Percentiles rank a stretch among this genome's conserved stretches.
Conservation (phyloP, 768 basidiomycete species). For the Cystobasidiopsis lactophilus region DNA sequence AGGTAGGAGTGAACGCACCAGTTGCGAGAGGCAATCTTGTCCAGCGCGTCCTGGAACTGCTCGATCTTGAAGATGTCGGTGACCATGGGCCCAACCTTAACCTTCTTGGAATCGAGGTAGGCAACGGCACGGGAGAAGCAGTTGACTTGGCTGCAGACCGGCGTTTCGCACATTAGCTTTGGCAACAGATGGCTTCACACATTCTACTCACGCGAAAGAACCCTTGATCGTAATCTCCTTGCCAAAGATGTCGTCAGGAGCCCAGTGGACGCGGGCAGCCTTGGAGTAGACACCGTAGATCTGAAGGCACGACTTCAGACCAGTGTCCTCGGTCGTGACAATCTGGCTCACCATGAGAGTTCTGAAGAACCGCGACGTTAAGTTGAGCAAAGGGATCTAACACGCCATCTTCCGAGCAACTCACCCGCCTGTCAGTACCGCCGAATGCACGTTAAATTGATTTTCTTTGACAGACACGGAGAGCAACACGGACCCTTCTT, state of each 20-base stretch:
- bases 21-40: constrained; percentile 40
- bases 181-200: not conserved
- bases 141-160: constrained; percentile 68
- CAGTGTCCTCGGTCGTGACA: too few relatives aligned
- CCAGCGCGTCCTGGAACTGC: constrained; percentile 43
- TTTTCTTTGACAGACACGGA: not conserved
- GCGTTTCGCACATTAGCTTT: constrained; percentile 39
- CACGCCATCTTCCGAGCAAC: too few relatives aligned
- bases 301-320: too few relatives aligned
- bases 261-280: constrained; percentile 62
- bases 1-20: too few relatives aligned
- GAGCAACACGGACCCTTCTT: constrained; percentile 33
- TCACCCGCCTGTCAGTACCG: too few relatives aligned
- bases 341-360: too few relatives aligned
- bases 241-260: constrained; percentile 55
- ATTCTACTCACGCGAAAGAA: constrained; percentile 4
- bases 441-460: constrained; percentile 24
- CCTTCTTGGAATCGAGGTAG: constrained; percentile 67
- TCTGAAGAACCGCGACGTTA: too few relatives aligned
- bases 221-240: constrained; percentile 38
- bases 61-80: constrained; percentile 32
- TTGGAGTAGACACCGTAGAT: constrained; percentile 78
- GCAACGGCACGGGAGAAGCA: constrained; percentile 81
- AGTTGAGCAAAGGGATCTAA: too few relatives aligned
- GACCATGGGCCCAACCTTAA: constrained; percentile 62